Base-by-base conservation (phyloP, 495 filamentous ascomycete genomes). In the Xylaria flabelliformis region DNA sequence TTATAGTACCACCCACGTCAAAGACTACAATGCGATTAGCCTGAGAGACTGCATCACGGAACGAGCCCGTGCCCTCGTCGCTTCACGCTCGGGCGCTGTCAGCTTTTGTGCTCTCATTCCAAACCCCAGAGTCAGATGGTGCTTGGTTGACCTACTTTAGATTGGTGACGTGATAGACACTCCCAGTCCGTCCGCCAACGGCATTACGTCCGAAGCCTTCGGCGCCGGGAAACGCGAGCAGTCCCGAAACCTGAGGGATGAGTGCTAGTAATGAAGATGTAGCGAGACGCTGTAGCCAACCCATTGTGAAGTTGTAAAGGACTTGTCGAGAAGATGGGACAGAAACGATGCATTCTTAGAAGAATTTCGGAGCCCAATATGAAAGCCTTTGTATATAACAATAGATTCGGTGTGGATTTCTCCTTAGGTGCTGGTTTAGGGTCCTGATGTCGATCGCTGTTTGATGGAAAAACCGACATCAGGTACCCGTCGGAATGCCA, bases 151-250 rank as follows among this genome's bases (percentile, higher is more conserved):
- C 74, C 64, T 50, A 76, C 76, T 76, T 69, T 7, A 84, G 72
- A 62, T 79, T 84, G 1, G 83, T 84, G 19, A 84, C 80, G 53
- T 79, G 71, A 55, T 80, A 80, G 10, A 80, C 80, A 0, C 78
- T 77, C 4, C 82, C 81, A 39, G 77, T 74, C 44, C 78, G 78
- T 13, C 83, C 83, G 59, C 83, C 81, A 4, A 77, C 80, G 0
- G 82, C 79, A 21, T 79, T 77, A 17, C 77, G 76, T 10, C 83
- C 82, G 59, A 84, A 84, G 44, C 83, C 81, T 56, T 82, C 76
- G 19, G 83, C 83, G 21, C 82, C 80, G 21, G 80, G 74, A 64
- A 84, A 84, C 10, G 83, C 81, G 65, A 75, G 74, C 7, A 73
- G 72, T 15, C 48, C 77, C n/a, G 69, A 75, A 32, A n/a, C 59